Evolutionary conservation across 1,284 basidiomycete genomes (phyloP).

Genomic region (Chiua sp.): DNA sequence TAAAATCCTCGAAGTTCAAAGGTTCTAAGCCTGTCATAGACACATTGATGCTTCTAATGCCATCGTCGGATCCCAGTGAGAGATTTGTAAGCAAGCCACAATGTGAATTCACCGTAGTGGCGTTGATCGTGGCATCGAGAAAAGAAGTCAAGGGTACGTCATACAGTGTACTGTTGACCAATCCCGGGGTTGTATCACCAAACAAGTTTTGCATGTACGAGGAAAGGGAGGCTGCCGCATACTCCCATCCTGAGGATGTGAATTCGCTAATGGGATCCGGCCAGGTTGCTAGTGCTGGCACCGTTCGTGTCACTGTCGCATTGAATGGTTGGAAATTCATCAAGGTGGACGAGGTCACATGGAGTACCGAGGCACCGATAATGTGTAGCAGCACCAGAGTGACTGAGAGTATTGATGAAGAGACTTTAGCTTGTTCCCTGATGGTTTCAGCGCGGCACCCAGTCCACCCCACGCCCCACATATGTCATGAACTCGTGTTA

Average conservation of each 20-base stretch:
- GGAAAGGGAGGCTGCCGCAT: not conserved
- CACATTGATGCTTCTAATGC: not conserved
- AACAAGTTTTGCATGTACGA: not conserved
- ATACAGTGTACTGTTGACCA: not conserved
- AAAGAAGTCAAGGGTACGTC: not conserved
- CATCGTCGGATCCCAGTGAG: not conserved
- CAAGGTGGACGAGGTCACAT: not conserved
- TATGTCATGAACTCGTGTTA: not conserved
- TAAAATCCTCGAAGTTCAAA: not conserved
- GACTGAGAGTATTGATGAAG: not conserved
- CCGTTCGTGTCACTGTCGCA: not conserved
- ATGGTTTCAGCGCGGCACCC: not conserved
- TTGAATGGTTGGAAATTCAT: not conserved
- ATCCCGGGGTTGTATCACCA: not conserved
- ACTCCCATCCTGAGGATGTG: not conserved
- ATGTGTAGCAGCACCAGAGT: not conserved
- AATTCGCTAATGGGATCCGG: not conserved
- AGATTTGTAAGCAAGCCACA: conserved; percentile 4
- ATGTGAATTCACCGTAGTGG: not conserved
- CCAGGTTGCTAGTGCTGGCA: not conserved
- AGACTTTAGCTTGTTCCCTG: conserved; percentile 1
- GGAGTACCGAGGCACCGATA: not conserved
- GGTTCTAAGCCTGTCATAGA: not conserved
- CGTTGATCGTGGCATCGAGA: not conserved
- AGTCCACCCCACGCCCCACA: not conserved